These are phyloP conservation scores for Aspergillus funiculosus DNA, from an alignment of 495 filamentous ascomycete species.

Conservation along the genomic window DNA sequence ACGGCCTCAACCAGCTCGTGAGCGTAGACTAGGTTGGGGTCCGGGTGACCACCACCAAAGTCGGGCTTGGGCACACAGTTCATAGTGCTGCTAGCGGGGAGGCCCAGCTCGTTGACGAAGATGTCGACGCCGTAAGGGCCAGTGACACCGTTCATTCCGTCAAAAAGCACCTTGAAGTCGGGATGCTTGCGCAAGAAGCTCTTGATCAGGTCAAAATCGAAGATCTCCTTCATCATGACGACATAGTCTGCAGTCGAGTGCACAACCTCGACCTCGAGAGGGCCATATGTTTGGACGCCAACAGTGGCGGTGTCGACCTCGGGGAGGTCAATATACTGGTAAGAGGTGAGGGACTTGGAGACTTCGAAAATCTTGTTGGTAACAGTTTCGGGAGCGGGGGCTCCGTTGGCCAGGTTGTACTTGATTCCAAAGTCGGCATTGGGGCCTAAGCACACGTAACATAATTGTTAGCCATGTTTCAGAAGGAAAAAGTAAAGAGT, in stretches of 20 bases:
- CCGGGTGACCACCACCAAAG: conserved; percentile 94
- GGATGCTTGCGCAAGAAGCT: conserved; percentile 76
- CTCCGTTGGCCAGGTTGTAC: conserved; percentile 95
- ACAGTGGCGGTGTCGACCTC: conserved; percentile 78
- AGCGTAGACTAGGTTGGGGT: conserved; percentile 97
- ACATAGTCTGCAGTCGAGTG: conserved; percentile 89
- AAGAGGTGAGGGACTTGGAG: conserved; percentile 80
- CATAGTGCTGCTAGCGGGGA: conserved; percentile 70
- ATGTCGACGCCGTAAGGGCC: conserved; percentile 92
- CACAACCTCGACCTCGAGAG: conserved; percentile 88
- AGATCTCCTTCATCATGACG: conserved; percentile 93
- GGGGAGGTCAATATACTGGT: conserved; percentile 85
- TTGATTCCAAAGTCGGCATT: conserved; percentile 97
- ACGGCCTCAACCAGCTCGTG: conserved; percentile 92
- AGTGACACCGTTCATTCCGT: conserved; percentile 90
- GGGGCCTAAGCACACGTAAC: conserved; percentile 78
- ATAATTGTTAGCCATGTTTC: too few species aligned
- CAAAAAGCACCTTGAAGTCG: conserved; percentile 96
- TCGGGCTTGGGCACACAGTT: conserved; percentile 90
- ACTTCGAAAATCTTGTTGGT: conserved; percentile 96
- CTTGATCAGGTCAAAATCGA: conserved; percentile 94
- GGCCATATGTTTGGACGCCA: conserved; percentile 76
- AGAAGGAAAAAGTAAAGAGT: background rate
- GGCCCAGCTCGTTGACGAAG: conserved; percentile 87
- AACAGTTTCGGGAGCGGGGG: conserved; percentile 87